Evolutionary conservation across 768 basidiomycete species (phyloP).

Genomic region (Mycena galericulata): DNA sequence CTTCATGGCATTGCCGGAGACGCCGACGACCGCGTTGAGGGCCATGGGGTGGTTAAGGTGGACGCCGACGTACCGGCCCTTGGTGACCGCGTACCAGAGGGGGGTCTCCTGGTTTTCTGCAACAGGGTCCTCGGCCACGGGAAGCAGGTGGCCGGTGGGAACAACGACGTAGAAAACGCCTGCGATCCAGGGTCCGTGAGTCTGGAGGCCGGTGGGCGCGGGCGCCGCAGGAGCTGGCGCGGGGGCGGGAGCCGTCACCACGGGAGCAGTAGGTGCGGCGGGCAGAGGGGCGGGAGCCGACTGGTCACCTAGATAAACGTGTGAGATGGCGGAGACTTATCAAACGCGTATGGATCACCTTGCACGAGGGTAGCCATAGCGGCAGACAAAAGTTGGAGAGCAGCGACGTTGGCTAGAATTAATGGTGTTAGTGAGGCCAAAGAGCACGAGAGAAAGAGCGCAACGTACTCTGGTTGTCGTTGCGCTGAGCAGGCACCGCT

Average conservation of each 20-base stretch:
- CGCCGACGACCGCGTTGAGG: background rate
- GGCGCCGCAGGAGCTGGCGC: background rate
- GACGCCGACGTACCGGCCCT: conserved; percentile 5
- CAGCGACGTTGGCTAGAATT: background rate
- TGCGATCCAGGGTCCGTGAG: conserved; percentile 1
- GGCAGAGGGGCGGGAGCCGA: background rate
- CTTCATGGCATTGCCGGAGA: background rate
- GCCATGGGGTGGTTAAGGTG: conserved; percentile 13
- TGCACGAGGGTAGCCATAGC: background rate
- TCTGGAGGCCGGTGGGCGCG: background rate
- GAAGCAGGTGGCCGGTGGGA: background rate
- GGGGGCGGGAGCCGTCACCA: background rate
- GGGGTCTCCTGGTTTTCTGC: background rate
- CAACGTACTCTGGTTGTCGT: too few relatives aligned
- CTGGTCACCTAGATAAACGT: background rate
- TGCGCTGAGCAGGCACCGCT: background rate
- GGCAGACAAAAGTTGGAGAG: background rate
- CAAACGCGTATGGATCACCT: background rate
- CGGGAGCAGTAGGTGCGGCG: background rate
- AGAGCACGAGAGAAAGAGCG: background rate
- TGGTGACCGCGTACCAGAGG: background rate
- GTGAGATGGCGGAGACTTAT: background rate
- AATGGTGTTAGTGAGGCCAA: background rate
- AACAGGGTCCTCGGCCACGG: background rate
- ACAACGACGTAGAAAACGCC: background rate